Base-by-base conservation (phyloP, 331 rosid species). In the Phaseolus coccineus region DNA sequence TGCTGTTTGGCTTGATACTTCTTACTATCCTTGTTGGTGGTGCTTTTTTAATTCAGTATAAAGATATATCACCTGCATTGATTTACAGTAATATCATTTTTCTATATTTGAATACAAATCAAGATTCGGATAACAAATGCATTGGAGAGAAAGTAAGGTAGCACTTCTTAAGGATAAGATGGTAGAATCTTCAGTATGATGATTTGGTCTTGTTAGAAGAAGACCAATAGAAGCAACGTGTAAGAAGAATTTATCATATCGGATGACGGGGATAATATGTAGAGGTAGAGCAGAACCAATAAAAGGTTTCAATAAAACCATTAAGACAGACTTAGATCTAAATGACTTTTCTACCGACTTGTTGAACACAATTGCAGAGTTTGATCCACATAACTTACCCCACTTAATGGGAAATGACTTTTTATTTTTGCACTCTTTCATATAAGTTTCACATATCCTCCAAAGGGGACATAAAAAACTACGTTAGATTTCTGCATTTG, bases 1-100 rank as follows among this genome's bases (percentile, higher is more conserved):
- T 72, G 64, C 55, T 25, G 75, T 24, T 52, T 47, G 64, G 68
- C 51, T 57, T 76, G 76, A 72, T 75, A 37, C 69, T 46, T 30
- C 39, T 7, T 47, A 40, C 51, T 63, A 69, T 66, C 4, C 10
- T 30, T 71, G 40, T 70, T 27, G 70, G 44, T 31, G 68, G 68
- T 30, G 67, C 40, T 58, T 28, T 35, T 19, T 42, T 44, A 3
- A 44, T 6, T 63, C 13, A 58, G 46, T 58, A 44, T 57, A 44
- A 5, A 40, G 39, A 22, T 28, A 40, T 68, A 22, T 68, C 10
- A 25, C 42, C 15, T 56, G 56, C n/a, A 4, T 50, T 15, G 15
- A 14, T 50, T 50, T 13, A 1, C 1, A 40, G 46, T 5, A 14
- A 50, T 15, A 15, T 50, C 19, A 50, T 69, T 12, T 27, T 27